phyloP scores from a whole-genome alignment of 2,329 filamentous ascomycete genomes.

The Diaporthe citri region DNA sequence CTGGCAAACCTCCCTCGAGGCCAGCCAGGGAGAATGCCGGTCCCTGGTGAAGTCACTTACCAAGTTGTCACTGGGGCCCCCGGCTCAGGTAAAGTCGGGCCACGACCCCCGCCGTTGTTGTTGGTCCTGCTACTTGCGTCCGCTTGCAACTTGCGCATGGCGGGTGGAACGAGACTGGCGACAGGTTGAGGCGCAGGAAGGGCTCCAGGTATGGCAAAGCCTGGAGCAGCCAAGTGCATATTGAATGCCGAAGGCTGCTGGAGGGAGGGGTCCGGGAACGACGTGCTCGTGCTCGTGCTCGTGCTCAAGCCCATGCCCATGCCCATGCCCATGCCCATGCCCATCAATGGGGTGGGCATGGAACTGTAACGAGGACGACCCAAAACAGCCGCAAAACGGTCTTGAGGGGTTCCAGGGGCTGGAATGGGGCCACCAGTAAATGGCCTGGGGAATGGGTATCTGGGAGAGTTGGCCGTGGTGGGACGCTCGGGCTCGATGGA shows the following conservation, averaged over 20 bases:
- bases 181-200: neutral
- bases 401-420: constrained; percentile 27
- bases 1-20: neutral
- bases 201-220: neutral
- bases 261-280: neutral
- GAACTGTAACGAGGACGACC: constrained; percentile 3
- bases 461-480: neutral
- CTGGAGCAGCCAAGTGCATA: constrained; percentile 10
- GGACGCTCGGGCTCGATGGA: neutral
- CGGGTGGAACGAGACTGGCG: neutral
- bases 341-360: neutral
- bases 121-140: neutral
- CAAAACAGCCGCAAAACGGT: constrained; percentile 35
- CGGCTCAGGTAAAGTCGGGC: constrained; percentile 15
- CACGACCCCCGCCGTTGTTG: neutral
- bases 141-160: neutral
- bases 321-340: neutral
- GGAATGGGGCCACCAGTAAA: constrained; percentile 11
- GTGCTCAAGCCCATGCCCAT: constrained; percentile 1
- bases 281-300: neutral
- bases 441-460: neutral
- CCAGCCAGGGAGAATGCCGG: too few relatives aligned
- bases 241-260: neutral
- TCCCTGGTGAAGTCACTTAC: neutral
- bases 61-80: constrained; percentile 16